A percentile compares a stretch with the other conserved stretches of the same genome.
Conservation (phyloP, 2,329 filamentous ascomycete genomes). For the Fusarium illudens region DNA sequence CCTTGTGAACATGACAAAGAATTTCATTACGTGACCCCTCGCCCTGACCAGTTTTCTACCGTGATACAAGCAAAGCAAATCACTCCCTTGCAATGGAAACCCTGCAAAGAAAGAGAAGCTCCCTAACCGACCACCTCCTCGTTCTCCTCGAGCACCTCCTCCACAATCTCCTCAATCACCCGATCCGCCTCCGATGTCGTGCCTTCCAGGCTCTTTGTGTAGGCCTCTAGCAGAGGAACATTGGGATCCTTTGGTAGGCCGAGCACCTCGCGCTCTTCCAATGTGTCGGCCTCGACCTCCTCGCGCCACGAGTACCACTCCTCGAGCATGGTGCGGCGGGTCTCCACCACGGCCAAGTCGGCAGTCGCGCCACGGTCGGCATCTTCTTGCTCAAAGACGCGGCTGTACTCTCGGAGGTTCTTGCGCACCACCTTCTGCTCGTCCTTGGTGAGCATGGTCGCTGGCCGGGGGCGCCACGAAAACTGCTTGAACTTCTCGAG, state of each 20-base stretch:
- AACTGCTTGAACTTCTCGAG: constrained; percentile 99
- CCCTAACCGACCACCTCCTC: constrained; percentile 73
- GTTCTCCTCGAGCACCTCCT: constrained; percentile 84
- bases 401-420: constrained; percentile 96
- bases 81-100: constrained; percentile 43
- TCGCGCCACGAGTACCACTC: constrained; percentile 92
- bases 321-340: constrained; percentile 79
- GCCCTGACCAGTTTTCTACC: constrained; percentile 46
- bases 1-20: constrained; percentile 39
- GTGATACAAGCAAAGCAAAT: constrained; percentile 47
- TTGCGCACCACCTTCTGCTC: constrained; percentile 98
- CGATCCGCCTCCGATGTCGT: constrained; percentile 72
- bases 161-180: constrained; percentile 88
- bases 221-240: constrained; percentile 67
- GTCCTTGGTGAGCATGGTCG: constrained; percentile 92
- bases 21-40: constrained; percentile 49
- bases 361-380: constrained; percentile 91
- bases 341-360: constrained; percentile 92
- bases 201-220: constrained; percentile 60
- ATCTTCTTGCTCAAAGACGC: constrained; percentile 94
- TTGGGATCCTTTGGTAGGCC: constrained; percentile 73
- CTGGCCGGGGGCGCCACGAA: constrained; percentile 89
- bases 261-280: constrained; percentile 73
- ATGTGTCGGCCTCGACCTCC: constrained; percentile 74
- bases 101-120: constrained; percentile 39